Base-by-base conservation (phyloP, 2,329 filamentous ascomycete genomes). In the Achaetomium macrosporum region DNA sequence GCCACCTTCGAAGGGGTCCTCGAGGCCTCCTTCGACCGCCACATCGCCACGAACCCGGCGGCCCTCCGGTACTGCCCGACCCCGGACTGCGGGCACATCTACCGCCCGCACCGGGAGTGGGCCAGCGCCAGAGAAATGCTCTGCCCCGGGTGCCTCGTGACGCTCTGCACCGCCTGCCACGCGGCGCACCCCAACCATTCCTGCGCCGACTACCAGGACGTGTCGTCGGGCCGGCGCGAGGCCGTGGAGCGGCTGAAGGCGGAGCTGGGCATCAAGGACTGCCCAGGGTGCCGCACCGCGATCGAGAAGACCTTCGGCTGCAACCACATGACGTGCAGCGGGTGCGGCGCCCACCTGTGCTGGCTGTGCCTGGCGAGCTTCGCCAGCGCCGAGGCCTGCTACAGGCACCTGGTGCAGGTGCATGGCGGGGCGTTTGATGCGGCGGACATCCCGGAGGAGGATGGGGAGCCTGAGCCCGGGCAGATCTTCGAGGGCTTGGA, bases 341-440 rank as follows among this genome's bases (percentile, higher is more conserved):
- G 55, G 0, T 79, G 76, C 51, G 55, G 62, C 2, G 58, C 65
- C 1, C 71, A 77, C 51, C 73, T 77, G 30, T 79, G 75, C 54
- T 79, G 74, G 74, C 64, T 70, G 3, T 79, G 76, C 53, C 55
- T 76, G 61, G 52, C 50, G n/a, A n/a, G n/a, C n/a, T n/a, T n/a
- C n/a, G n/a, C n/a, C n/a, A n/a, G n/a, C n/a, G n/a, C n/a, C n/a
- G n/a, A n/a, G n/a, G n/a, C n/a, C n/a, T n/a, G n/a, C n/a, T n/a
- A n/a, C n/a, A n/a, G n/a, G n/a, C n/a, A n/a, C n/a, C n/a, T n/a
- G n/a, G n/a, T n/a, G n/a, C n/a, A n/a, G n/a, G n/a, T n/a, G n/a
- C n/a, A n/a, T n/a, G n/a, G n/a, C n/a, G n/a, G n/a, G n/a, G n/a
- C n/a, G n/a, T n/a, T n/a, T n/a, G n/a, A n/a, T n/a, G n/a, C n/a